Base-by-base conservation (phyloP, 1,284 basidiomycete species). In the Entoloma clypeatum region DNA sequence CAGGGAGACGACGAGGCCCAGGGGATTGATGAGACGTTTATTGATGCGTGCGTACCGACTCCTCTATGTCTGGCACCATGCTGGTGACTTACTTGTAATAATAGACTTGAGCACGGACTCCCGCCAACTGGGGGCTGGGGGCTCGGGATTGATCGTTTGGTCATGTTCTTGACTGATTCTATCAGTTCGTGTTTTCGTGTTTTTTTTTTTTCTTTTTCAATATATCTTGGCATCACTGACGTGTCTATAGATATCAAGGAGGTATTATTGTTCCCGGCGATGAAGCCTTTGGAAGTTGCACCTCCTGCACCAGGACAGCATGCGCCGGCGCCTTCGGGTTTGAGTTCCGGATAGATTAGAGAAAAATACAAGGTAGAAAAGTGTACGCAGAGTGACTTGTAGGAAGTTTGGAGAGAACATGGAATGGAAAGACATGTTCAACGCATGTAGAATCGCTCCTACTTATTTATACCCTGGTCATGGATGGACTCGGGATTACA, bases 81-180 rank as follows among this genome's bases (percentile, higher is more conserved):
- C 17, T 38, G 7, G 11, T 25, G 13, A 43, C 18, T 13, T 36
- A 19, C 40, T 26, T 51, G 6, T 29, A 39, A 21, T 19, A 26
- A 36, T 46, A 92, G 91, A 2, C 81, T 99, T 52, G 95, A 99
- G 68, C 92, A 99, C 61, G 96, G 94, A 61, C 79, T 99, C 5
- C 93, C 96, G 4, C 95, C 96, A 0, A 98, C 95, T 7, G 95
- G 92, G 54, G 95, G 95, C 35, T 96, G 92, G 92, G 93, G 92
- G 53, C 74, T 95, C 48, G 92, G 93, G 45, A 89, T 96, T 54
- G 93, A 96, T 62, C 83, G 92, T 49, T 72, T 96, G 23, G 89
- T 95, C 64, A 96, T 96, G 92, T 95, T 96, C 81, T 71, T 96
- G 43, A 93, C 92, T 8, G 82, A 96, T 66, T 92, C 87, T 19